phyloP scores from a whole-genome alignment of 768 basidiomycete genomes.

The Tricholoma saponaceum region DNA sequence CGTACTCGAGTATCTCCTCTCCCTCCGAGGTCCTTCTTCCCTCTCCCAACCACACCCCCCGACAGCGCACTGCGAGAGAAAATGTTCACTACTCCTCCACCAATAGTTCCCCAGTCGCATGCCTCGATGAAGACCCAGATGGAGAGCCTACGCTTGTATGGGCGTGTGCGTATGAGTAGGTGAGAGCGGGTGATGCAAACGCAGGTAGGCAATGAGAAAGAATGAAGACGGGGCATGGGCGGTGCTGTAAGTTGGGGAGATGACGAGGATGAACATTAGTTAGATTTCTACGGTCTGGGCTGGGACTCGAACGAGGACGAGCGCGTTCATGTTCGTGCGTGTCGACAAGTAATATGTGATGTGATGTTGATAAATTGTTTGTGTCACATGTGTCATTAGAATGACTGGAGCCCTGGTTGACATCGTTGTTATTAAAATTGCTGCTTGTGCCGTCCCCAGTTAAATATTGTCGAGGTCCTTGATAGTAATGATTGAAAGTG shows the following conservation, averaged over 20 bases:
- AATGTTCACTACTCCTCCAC: slow-evolving; percentile 32
- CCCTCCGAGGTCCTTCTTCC: slow-evolving; percentile 12
- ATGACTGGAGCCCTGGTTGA: background rate
- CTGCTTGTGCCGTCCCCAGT: background rate
- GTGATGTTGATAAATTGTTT: background rate
- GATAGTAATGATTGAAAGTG: background rate
- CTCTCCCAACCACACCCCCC: slow-evolving; percentile 15
- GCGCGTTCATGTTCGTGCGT: background rate
- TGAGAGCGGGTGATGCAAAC: slow-evolving; percentile 33
- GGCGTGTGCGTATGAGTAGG: slow-evolving; percentile 4
- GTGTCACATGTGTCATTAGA: background rate
- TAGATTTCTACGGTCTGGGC: background rate
- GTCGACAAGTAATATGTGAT: background rate
- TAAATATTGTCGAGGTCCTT: background rate
- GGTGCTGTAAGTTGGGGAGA: slow-evolving; percentile 1
- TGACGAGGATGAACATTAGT: background rate
- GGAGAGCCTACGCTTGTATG: no score
- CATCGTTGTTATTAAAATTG: background rate
- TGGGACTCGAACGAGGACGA: background rate
- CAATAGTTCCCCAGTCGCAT: slow-evolving; percentile 10
- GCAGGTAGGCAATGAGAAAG: slow-evolving; percentile 64
- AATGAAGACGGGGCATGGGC: slow-evolving; percentile 50
- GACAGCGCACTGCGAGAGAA: slow-evolving; percentile 66
- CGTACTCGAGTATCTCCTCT: slow-evolving; percentile 21
- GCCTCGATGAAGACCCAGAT: slow-evolving; percentile 36